Evolutionary conservation across 169 alveolate genomes (phyloP), one percentile per base, ranked within the genome.

Genomic region (Plasmodium cynomolgi): DNA sequence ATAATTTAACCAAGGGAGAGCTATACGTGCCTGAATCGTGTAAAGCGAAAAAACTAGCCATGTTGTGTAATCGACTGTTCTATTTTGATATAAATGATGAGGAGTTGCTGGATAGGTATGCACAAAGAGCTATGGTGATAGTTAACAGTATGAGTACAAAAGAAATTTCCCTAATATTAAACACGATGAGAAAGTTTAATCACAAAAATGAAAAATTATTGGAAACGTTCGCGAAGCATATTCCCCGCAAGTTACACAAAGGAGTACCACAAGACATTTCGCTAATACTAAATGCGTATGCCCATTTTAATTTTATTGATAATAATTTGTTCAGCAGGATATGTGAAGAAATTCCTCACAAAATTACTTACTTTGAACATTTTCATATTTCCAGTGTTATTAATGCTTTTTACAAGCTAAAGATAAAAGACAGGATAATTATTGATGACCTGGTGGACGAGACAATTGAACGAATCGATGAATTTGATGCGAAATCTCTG

Each of bases 311-410:
- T 81, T 90, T 29, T 90, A 72, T 80, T 4, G 94, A 90, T 47
- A 79, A 90, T 15, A 80, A 90, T 71, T 90, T 90, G 75, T 80
- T 90, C 54, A 90, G 50, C 83, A 80, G 94, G 54, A 90, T 90
- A 90, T 90, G 94, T 68, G 94, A 90, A 90, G 94, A 90, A 68
- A 90, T 90, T n/a, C 94, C 94, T 17, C 94, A 90, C 77, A 90
- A 90, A 81, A 81, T 90, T 62, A 86, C 94, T 1, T 44, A 90
- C 62, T 90, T 90, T 26, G 23, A 80, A 68, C 91, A 26, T 68
- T 41, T 31, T 68, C 94, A 90, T 29, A 90, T 90, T 62, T 37
- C 94, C 23, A 90, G 94, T 39, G 83, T 90, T 23, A 73, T 90
- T 20, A 90, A 71, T 68, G 94, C 94, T 15, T 90, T 90, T 68